Base-by-base conservation (phyloP, 2,329 filamentous ascomycete genomes). In the Claviceps monticola region DNA sequence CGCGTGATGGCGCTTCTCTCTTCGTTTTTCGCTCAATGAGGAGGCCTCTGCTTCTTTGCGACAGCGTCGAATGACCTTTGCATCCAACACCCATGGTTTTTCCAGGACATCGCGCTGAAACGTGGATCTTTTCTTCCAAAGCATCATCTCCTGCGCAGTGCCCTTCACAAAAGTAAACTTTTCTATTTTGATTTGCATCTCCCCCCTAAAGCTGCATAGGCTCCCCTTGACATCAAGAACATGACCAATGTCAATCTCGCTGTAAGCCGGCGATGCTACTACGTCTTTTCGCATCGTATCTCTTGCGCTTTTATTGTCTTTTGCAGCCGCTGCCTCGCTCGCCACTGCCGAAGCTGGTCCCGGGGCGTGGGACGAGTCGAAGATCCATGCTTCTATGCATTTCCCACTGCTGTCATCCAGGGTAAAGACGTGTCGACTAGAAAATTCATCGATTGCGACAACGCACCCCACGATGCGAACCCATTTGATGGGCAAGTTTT, bases 401-500 rank as follows among this genome's bases (percentile, higher is more conserved):
- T 65, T 65, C 14, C 81, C 81, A 56, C 77, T 82, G 62, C 80
- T 78, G 63, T 85, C 82, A 58, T 85, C 82, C n/a, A 85, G 63
- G 2, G 74, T 81, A 58, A 75, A 80, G 42, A 77, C 66, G 45
- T 68, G 71, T 38, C 69, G 69, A 38, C 66, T 66, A 38, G 60
- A 56, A 52, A 70, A 75, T 21, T 80, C 72, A 56, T 80, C 74
- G 38, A 80, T 67, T 13, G 76, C 78, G 51, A 89, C 81, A 21
- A 91, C 74, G 8, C 88, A 66, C 34, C 87, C 87, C 7, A 81
- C 75, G 36, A 90, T 66, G 55, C 83, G 81, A 50, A 86, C 78
- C 78, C 83, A 90, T 74, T 81, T 80, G 58, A 91, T 80, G 0
- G 86, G 86, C 57, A 90, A 80, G 64, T 89, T 90, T 48, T 74